A percentile compares a stretch with the other conserved stretches of the same genome.
Conservation (phyloP, 2,329 filamentous ascomycete genomes). For the Aspergillus intermedius region DNA sequence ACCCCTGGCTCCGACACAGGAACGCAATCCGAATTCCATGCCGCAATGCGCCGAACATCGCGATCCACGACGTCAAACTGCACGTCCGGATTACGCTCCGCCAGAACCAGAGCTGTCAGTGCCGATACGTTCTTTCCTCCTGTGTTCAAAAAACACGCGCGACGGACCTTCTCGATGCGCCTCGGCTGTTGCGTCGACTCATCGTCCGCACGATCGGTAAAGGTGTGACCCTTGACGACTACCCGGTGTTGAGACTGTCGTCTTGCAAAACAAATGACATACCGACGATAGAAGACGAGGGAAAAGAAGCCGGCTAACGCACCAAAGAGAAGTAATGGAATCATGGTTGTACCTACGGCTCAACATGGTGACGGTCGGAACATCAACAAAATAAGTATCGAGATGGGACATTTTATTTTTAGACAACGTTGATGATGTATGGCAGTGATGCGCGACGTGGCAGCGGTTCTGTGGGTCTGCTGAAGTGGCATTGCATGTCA, state of each 20-base stretch:
- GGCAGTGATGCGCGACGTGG: not conserved
- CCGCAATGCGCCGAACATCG: slow-evolving; percentile 15
- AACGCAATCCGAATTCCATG: slow-evolving; percentile 22
- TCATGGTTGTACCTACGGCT: slow-evolving; percentile 5
- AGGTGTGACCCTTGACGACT: slow-evolving; percentile 15
- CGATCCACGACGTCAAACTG: slow-evolving; percentile 22
- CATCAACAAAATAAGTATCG: not conserved
- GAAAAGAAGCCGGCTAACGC: slow-evolving; percentile 12
- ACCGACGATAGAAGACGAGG: slow-evolving; percentile 9
- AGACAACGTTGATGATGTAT: not conserved
- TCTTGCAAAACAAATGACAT: not conserved
- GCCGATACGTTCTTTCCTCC: slow-evolving; percentile 21
- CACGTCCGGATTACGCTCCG: slow-evolving; percentile 20
- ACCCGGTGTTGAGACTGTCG: slow-evolving; percentile 8
- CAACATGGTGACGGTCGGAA: not conserved
- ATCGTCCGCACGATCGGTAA: slow-evolving; percentile 10
- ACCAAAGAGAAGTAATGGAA: slow-evolving; percentile 9
- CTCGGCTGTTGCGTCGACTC: not conserved
- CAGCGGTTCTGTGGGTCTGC: not conserved
- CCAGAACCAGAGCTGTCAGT: slow-evolving; percentile 18
- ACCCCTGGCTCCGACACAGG: slow-evolving; percentile 23
- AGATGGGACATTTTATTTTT: not conserved
- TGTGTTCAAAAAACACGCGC: slow-evolving; percentile 19
- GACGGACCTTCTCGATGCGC: slow-evolving; percentile 11
- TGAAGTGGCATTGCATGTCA: not conserved